Conservation (phyloP, 495 filamentous ascomycete species). For the Aspergillus conjunctus region DNA sequence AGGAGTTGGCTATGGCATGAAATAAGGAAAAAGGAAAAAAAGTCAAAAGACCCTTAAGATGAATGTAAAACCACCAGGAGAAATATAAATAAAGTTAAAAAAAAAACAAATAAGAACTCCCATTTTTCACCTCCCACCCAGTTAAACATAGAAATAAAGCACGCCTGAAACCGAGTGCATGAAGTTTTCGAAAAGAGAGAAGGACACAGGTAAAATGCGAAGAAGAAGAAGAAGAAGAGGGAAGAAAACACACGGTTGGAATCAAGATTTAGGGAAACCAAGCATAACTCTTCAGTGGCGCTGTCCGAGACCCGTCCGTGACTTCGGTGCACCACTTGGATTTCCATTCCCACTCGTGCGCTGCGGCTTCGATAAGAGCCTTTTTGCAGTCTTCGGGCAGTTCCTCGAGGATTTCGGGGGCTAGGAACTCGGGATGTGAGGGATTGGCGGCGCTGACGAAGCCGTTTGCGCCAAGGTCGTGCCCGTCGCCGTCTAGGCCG, state of each 20-base stretch:
- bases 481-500: slow-evolving; percentile 62
- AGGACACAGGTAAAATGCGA: too few relatives aligned
- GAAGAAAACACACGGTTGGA: not conserved
- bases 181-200: not conserved
- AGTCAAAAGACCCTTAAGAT: not conserved
- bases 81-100: not conserved
- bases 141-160: not conserved
- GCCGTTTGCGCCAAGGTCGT: slow-evolving; percentile 65
- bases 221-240: not conserved
- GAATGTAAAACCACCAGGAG: not conserved
- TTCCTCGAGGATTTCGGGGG: slow-evolving; percentile 66
- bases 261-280: slow-evolving; percentile 40
- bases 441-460: slow-evolving; percentile 54
- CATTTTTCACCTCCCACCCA: slow-evolving; percentile 19
- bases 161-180: not conserved
- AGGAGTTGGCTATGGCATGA: not conserved
- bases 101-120: slow-evolving; percentile 14
- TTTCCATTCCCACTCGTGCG: slow-evolving; percentile 71
- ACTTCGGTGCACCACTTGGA: slow-evolving; percentile 66
- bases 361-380: slow-evolving; percentile 65
- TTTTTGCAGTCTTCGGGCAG: slow-evolving; percentile 71
- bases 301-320: slow-evolving; percentile 47
- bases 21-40: not conserved
- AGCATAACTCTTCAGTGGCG: slow-evolving; percentile 54
- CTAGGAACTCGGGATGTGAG: slow-evolving; percentile 51